Evolutionary conservation across 495 filamentous ascomycete genomes (phyloP).

Genomic region (Poronia punctata): DNA sequence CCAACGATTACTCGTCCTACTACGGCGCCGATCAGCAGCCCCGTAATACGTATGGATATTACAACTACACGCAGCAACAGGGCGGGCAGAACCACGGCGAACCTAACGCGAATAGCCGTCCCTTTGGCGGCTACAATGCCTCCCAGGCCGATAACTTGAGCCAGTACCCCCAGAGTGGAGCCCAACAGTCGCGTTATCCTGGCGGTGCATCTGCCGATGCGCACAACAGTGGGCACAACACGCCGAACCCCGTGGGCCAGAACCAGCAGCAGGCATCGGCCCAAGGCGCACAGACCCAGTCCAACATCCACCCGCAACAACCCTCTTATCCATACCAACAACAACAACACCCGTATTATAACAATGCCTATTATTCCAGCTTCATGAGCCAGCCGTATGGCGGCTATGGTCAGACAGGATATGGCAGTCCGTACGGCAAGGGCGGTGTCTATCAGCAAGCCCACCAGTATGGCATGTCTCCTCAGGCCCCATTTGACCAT

Average conservation of each 20-base stretch:
- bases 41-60: conserved; percentile 73
- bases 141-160: conserved; percentile 65
- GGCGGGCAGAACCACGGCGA: conserved; percentile 63
- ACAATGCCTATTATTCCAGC: conserved; percentile 54
- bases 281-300: conserved; percentile 42
- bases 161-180: conserved; percentile 65
- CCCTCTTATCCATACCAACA: conserved; percentile 73
- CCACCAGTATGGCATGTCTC: conserved; percentile 68
- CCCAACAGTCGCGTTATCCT: conserved; percentile 55
- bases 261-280: conserved; percentile 47
- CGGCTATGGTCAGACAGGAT: conserved; percentile 58
- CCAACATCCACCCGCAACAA: conserved; percentile 51
- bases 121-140: conserved; percentile 68
- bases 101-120: conserved; percentile 57
- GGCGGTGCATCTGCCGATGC: conserved; percentile 64
- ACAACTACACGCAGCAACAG: conserved; percentile 68
- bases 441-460: conserved; percentile 74
- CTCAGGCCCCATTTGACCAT: conserved; percentile 70
- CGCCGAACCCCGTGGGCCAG: conserved; percentile 74
- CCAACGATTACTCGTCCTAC: conserved; percentile 77
- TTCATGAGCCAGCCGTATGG: conserved; percentile 68
- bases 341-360: conserved; percentile 73
- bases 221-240: conserved; percentile 79
- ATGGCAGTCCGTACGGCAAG: conserved; percentile 72
- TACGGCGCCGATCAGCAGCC: conserved; percentile 75